Conservation (phyloP, 1,139 yeast genomes). For the Diutina pseudorugosa region DNA sequence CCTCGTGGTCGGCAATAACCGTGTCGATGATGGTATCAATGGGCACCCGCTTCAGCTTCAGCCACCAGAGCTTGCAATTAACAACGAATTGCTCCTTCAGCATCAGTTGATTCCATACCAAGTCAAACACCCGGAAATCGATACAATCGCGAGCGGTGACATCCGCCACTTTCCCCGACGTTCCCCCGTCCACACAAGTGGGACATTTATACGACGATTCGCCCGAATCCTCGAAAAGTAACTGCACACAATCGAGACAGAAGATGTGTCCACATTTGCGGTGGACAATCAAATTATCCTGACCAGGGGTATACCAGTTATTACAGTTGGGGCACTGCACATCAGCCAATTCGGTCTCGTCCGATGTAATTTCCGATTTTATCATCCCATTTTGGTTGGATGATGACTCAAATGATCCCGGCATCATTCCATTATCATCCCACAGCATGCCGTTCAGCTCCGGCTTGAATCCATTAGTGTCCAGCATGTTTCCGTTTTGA, state of each 20-base stretch:
- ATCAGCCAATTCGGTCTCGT: neutral
- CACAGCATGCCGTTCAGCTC: neutral
- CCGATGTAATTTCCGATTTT: neutral
- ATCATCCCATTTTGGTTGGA: neutral
- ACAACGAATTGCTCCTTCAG: neutral
- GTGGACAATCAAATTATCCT: conserved; percentile 32
- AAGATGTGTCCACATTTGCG: conserved; percentile 60
- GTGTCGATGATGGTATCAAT: neutral
- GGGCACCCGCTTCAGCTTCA: neutral
- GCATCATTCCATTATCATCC: neutral
- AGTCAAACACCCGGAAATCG: neutral
- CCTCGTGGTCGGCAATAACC: neutral
- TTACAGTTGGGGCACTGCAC: neutral
- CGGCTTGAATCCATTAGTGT: no score
- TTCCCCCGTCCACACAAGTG: neutral
- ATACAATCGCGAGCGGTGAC: neutral
- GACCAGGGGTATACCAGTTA: conserved; percentile 13
- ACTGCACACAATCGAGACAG: conserved; percentile 49
- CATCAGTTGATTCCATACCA: neutral
- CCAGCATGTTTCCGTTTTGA: neutral
- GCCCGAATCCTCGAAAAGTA: conserved; percentile 33
- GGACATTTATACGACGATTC: neutral
- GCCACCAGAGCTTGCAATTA: neutral
- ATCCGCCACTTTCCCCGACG: neutral
- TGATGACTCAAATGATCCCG: neutral